Conservation (phyloP, 2,329 filamentous ascomycete genomes). For the Tolypocladium ovalisporum region DNA sequence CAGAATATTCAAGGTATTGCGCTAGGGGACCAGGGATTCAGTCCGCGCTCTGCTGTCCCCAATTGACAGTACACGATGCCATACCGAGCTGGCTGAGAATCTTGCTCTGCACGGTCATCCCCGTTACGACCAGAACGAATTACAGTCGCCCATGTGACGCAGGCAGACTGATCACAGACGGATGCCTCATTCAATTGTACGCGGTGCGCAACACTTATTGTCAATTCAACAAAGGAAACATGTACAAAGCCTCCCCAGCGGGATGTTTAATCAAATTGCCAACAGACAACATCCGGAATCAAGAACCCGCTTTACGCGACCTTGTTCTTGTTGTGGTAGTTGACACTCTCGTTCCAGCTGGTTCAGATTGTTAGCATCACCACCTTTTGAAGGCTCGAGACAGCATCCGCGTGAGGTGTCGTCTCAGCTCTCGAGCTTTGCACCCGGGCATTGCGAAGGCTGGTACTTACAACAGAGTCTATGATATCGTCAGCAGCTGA, state of each 20-base stretch:
- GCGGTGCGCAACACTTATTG: background rate
- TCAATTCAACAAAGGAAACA: slow-evolving; percentile 23
- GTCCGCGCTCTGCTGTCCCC: background rate
- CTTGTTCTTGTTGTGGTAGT: slow-evolving; percentile 95
- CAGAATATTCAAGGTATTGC: background rate
- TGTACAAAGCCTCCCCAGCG: slow-evolving; percentile 17
- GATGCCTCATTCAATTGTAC: background rate
- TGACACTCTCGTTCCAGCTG: slow-evolving; percentile 90
- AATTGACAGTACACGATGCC: background rate
- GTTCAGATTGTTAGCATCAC: background rate
- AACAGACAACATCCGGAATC: slow-evolving; percentile 7
- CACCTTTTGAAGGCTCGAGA: background rate
- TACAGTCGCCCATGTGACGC: background rate
- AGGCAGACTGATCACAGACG: background rate
- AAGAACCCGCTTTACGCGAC: slow-evolving; percentile 24
- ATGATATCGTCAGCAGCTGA: slow-evolving; percentile 13
- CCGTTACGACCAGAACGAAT: background rate
- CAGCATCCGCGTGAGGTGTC: background rate
- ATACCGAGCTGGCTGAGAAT: background rate
- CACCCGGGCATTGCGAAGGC: background rate
- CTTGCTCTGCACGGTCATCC: background rate
- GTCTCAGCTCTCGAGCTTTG: background rate
- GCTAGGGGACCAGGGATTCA: background rate
- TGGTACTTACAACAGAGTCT: slow-evolving; percentile 42
- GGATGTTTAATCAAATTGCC: slow-evolving; percentile 17